These are phyloP conservation scores for Otatea glauca DNA, from an alignment of 176 grass and related monocot species.

Conservation along the genomic window DNA sequence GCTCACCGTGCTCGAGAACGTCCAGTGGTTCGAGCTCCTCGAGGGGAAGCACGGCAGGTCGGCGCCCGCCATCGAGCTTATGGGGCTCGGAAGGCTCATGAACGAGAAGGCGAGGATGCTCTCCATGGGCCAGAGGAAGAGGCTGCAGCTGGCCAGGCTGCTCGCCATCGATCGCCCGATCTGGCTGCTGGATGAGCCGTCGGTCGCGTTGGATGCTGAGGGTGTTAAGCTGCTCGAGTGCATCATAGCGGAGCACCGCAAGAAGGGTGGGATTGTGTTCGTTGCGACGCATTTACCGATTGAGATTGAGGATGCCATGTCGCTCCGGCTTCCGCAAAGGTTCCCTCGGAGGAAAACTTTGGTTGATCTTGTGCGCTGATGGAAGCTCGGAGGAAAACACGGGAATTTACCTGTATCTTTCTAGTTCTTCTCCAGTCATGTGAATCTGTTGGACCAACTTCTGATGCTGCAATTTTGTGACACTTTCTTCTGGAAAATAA, in stretches of 20 bases:
- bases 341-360: constrained; percentile 85
- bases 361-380: constrained; percentile 85
- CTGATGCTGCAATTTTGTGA: constrained; percentile 32
- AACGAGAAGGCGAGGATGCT: constrained; percentile 95
- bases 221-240: constrained; percentile 75
- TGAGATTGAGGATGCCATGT: constrained; percentile 87
- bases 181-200: constrained; percentile 96
- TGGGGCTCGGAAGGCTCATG: constrained; percentile 88
- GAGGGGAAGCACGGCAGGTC: constrained; percentile 79
- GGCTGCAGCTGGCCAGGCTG: constrained; percentile 76
- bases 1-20: constrained; percentile 87
- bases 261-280: constrained; percentile 88
- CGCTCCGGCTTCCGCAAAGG: constrained; percentile 75
- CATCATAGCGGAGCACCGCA: constrained; percentile 88
- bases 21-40: constrained; percentile 97
- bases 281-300: constrained; percentile 88
- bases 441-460: constrained; percentile 38
- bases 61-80: constrained; percentile 68
- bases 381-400: constrained; percentile 10
- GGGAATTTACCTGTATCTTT: constrained; percentile 40
- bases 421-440: constrained; percentile 30
- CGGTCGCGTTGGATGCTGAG: constrained; percentile 79
- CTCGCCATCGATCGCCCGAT: constrained; percentile 86
- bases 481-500: constrained; percentile 37
- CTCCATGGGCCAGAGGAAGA: constrained; percentile 95